Evolutionary conservation across 257 asterid species (phyloP), one percentile per base, ranked within the genome.

Genomic region (Solanum neorickii): DNA sequence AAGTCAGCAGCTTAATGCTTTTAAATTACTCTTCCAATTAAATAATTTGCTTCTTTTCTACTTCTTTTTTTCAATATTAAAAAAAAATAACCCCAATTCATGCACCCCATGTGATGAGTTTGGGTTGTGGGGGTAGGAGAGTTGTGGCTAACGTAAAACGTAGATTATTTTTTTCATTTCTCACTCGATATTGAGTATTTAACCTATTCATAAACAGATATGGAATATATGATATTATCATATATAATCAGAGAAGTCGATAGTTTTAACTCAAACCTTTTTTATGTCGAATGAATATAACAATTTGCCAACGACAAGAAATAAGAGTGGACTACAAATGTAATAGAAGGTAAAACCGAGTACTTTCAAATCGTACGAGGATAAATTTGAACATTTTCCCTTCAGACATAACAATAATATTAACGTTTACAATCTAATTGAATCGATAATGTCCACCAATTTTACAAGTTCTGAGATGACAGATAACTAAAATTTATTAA

Each of bases 1-100:
- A 89, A 78, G 88, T 78, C 89, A 87, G 72, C 62, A 76, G 78
- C 85, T 68, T 65, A 77, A 49, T 82, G 85, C 46, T 49, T 82
- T 31, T 46, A 76, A 72, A 33, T 59, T 27, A 84, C 74, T 62
- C 82, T 35, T 39, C 31, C 52, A 39, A 37, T 74, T 18, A 21
- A 69, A 74, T 74, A 46, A 25, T 74, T 74, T 74, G 49, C 82
- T 74, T 74, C 10, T 39, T 39, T 37, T 74, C 3, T 18, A 74
- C 27, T 72, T 18, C 25, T 72, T 33, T 72, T 72, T 12, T 72
- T 72, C 23, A 72, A 33, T 59, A 31, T 16, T 33, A 9, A 68
- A n/a, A 33, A 33, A 3, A 33, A 72, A 15, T 20, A 9, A 4
- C 80, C 15, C 25, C 78, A 15, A 72, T 72, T 46, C 78, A 68